These are phyloP conservation scores for Pulicaria dysenterica DNA, from an alignment of 129 eudicot genomes.

Conservation along the genomic window DNA sequence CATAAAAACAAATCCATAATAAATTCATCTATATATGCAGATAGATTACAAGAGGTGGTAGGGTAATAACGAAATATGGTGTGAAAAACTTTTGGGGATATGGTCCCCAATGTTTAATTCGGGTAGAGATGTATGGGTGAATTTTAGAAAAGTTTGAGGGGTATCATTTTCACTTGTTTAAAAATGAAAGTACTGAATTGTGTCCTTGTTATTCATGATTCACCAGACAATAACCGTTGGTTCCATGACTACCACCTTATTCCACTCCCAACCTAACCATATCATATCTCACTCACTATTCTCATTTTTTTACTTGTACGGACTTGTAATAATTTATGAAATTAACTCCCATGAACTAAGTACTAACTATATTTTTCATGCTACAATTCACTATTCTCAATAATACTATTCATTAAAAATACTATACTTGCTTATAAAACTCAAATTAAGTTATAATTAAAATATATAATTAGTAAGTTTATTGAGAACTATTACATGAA, in stretches of 20 bases:
- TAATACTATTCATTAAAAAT: no score
- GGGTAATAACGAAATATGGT: conserved; percentile 8
- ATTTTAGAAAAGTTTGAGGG: conserved; percentile 16
- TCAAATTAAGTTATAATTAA: no score
- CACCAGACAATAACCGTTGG: conserved; percentile 31
- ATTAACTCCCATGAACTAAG: no score
- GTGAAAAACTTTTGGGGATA: neutral
- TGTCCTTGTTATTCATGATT: conserved; percentile 7
- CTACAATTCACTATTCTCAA: no score
- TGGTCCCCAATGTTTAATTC: conserved; percentile 33
- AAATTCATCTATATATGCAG: neutral
- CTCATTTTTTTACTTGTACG: conserved; percentile 25
- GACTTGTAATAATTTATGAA: neutral
- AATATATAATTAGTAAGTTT: no score
- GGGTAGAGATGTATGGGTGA: conserved; percentile 26
- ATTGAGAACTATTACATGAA: no score
- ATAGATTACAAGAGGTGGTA: conserved; percentile 25
- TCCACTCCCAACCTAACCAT: conserved; percentile 37
- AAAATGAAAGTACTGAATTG: conserved; percentile 17
- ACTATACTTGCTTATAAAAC: no score
- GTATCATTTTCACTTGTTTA: neutral
- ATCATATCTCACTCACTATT: conserved; percentile 28
- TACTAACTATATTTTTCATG: no score
- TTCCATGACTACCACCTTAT: conserved; percentile 22
- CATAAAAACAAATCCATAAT: no score